Base-by-base conservation (phyloP, 1,284 basidiomycete species). In the Ustilago tritici region DNA sequence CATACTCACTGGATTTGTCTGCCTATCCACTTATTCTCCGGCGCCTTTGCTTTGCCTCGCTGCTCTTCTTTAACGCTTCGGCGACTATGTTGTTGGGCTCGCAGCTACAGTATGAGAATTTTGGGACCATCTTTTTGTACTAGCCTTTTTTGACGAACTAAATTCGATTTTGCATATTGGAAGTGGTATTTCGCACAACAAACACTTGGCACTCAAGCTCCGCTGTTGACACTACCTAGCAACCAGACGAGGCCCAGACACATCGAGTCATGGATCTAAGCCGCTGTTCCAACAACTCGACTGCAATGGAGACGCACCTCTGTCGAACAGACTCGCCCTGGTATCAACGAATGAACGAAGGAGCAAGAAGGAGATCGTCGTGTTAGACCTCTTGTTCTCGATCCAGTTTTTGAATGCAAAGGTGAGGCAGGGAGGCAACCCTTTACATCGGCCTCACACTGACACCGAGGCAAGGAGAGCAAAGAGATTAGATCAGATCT, bases 371-470 rank as follows among this genome's bases (percentile, higher is more conserved):
- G 15, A 41, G 6, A 4, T 46, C n/a, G n/a, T 28, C 17, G 2
- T 50, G 49, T 50, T 50, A 50, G 49, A 50, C 28, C 49, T 28
- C 49, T 12, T 9, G n/a, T 11, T 46, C 11, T 6, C 40, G 15
- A 49, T 28, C 23, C 46, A 28, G 23, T 11, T 49, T 15, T 49
- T 7, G 46, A 19, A 19, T 14, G 41, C 12, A 19, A 12, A 23
- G 46, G 5, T 17, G 47, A 31, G 54, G 66, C 49, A 56, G 61
- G 59, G 61, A 63, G 66, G 28, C 28, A 15, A 56, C 66, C 61
- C 66, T 69, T 53, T 63, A 53, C 60, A 41, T 69, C 66, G 66
- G 61, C 50, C 65, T 68, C 60, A 61, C 60, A 69, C 61, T 49
- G 35, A 41, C 49, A 35, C 61, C 66, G 66, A 63, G 66, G 66